Conservation (phyloP, 257 asterid genomes). For the Petunia axillaris region DNA sequence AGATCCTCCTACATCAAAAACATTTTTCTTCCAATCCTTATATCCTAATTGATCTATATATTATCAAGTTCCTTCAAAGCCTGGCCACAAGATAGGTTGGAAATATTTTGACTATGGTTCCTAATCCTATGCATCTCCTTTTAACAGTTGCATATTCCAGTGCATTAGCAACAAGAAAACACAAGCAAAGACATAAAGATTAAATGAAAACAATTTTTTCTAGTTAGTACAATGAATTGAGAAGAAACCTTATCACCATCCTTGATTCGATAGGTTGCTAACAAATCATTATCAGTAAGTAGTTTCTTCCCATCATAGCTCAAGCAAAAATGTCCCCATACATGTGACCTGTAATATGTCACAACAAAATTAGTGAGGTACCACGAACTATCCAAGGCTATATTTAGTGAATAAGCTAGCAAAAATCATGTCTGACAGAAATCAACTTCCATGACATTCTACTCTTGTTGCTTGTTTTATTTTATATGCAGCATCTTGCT, state of each 20-base stretch:
- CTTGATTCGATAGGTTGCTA: slow-evolving; percentile 61
- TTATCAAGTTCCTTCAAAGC: background rate
- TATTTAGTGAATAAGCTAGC: slow-evolving; percentile 21
- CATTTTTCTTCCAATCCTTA: background rate
- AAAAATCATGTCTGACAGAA: slow-evolving; percentile 20
- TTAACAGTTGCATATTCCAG: background rate
- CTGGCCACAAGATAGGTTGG: background rate
- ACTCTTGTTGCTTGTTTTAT: background rate
- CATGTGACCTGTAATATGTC: slow-evolving; percentile 61
- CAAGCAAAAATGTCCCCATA: slow-evolving; percentile 89
- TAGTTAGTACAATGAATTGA: background rate
- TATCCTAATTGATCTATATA: background rate
- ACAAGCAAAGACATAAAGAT: background rate
- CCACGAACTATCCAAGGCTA: background rate
- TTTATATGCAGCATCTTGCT: background rate
- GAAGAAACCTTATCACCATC: slow-evolving; percentile 83
- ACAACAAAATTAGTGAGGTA: background rate
- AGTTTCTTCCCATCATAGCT: slow-evolving; percentile 65
- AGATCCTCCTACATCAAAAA: background rate
- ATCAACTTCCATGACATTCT: background rate
- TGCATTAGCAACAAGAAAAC: background rate
- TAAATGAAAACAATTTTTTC: background rate
- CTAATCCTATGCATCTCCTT: background rate
- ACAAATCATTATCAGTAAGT: slow-evolving; percentile 53
- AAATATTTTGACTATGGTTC: background rate